These are phyloP conservation scores for Novakomyces olei DNA, from an alignment of 805 yeast species.

Conservation along the genomic window DNA sequence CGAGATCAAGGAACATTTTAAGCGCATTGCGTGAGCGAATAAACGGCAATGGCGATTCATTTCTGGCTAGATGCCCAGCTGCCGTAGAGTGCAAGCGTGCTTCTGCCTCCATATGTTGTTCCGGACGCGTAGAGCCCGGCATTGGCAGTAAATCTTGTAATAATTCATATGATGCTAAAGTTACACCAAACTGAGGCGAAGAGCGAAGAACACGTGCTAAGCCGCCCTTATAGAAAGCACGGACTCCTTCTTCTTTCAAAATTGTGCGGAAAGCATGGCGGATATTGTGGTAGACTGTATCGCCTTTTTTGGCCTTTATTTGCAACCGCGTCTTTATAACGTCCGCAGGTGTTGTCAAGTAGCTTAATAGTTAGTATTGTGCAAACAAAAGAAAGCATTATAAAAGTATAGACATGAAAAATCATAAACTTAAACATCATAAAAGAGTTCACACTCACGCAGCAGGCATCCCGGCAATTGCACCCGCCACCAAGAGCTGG, in stretches of 20 bases:
- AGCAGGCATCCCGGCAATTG: conserved; percentile 93
- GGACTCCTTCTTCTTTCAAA: conserved; percentile 56
- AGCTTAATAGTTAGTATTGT: too few relatives aligned
- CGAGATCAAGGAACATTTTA: conserved; percentile 19
- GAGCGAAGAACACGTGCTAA: conserved; percentile 85
- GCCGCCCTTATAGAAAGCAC: conserved; percentile 89
- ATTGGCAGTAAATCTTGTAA: conserved; percentile 63
- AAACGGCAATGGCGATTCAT: conserved; percentile 15
- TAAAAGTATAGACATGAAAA: too few relatives aligned
- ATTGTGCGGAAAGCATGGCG: conserved; percentile 56
- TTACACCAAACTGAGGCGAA: conserved; percentile 94
- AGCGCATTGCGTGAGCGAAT: conserved; percentile 21
- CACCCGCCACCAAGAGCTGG: conserved; percentile 75
- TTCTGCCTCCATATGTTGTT: too few relatives aligned
- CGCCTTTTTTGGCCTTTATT: conserved; percentile 57
- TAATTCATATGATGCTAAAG: conserved; percentile 89
- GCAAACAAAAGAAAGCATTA: too few relatives aligned
- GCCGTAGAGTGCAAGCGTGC: conserved; percentile 22
- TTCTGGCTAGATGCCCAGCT: conserved; percentile 12
- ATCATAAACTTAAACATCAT: too few relatives aligned
- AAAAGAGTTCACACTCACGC: too few relatives aligned
- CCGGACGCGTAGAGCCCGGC: conserved; percentile 18
- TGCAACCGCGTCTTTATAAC: conserved; percentile 90
- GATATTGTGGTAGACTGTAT: conserved; percentile 54
- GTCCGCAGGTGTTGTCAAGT: conserved; percentile 88